A percentile compares a stretch with the other conserved stretches of the same genome.
These are phyloP conservation scores for Pulicaria dysenterica DNA, from an alignment of 129 eudicot species.

Conservation along the genomic window DNA sequence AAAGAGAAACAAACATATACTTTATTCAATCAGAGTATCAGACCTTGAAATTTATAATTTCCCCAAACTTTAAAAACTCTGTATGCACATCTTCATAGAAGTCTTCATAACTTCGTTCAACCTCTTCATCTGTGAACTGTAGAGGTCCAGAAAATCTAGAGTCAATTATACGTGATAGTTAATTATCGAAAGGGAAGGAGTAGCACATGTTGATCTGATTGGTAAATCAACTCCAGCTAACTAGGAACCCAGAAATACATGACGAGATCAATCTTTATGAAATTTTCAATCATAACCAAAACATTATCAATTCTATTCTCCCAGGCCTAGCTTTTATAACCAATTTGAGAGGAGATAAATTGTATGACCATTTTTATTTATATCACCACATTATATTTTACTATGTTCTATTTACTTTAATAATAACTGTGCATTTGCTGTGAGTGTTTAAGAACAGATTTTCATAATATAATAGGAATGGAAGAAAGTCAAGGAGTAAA, in stretches of 20 bases:
- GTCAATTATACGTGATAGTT: constrained; percentile 18
- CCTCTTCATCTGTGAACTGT: constrained; percentile 94
- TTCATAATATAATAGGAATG: constrained; percentile 14
- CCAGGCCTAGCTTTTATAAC: too few relatives aligned
- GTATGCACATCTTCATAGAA: constrained; percentile 99
- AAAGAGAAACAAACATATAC: constrained; percentile 11
- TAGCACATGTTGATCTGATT: constrained; percentile 13
- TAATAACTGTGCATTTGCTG: not conserved
- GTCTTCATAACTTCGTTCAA: constrained; percentile 75
- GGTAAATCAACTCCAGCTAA: not conserved
- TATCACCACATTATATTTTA: constrained; percentile 7
- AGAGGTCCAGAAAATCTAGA: constrained; percentile 27
- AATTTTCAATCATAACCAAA: too few relatives aligned
- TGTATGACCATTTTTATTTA: constrained; percentile 1
- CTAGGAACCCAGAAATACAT: constrained; percentile 25
- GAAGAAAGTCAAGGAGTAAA: constrained; percentile 1
- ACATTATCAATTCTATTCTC: too few relatives aligned
- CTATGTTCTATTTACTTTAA: not conserved
- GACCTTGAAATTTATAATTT: constrained; percentile 88
- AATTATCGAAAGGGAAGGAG: not conserved
- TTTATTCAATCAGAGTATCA: constrained; percentile 19
- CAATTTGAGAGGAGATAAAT: not conserved
- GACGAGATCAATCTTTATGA: not conserved
- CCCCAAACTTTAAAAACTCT: constrained; percentile 95
- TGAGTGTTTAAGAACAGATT: not conserved